Conservation (phyloP, 192 early-diverging fungal species). For the Linnemannia exigua region DNA sequence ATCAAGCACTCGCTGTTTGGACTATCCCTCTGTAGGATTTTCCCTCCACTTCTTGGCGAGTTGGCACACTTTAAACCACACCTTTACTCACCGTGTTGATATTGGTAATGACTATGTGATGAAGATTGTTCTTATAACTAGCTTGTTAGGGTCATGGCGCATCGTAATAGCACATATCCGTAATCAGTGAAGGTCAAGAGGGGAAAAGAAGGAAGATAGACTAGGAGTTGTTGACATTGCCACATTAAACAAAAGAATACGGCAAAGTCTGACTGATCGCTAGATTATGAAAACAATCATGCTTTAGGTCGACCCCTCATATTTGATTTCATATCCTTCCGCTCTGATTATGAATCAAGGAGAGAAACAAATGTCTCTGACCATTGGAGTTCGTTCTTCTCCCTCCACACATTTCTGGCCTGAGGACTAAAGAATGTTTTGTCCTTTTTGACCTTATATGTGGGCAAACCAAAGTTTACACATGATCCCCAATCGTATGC, state of each 20-base stretch:
- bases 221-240: background rate
- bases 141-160: background rate
- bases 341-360: no score
- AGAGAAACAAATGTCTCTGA: no score
- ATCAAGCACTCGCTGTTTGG: background rate
- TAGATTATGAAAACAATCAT: background rate
- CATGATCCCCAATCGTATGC: conserved; percentile 5
- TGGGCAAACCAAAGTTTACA: background rate
- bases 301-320: background rate
- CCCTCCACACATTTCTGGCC: background rate
- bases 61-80: conserved; percentile 4
- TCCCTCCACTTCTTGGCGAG: background rate
- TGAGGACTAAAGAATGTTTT: background rate
- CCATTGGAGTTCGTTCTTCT: background rate
- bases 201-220: background rate
- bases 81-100: background rate
- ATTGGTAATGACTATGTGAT: background rate
- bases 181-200: background rate
- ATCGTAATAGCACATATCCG: background rate
- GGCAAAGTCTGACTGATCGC: background rate
- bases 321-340: no score
- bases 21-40: background rate
- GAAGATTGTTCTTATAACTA: background rate
- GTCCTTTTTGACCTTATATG: background rate
- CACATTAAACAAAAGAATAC: background rate